A percentile compares a stretch with the other conserved stretches of the same genome.
These are phyloP conservation scores for Apiospora sp. DNA, from an alignment of 2,329 filamentous ascomycete genomes.

Conservation along the genomic window DNA sequence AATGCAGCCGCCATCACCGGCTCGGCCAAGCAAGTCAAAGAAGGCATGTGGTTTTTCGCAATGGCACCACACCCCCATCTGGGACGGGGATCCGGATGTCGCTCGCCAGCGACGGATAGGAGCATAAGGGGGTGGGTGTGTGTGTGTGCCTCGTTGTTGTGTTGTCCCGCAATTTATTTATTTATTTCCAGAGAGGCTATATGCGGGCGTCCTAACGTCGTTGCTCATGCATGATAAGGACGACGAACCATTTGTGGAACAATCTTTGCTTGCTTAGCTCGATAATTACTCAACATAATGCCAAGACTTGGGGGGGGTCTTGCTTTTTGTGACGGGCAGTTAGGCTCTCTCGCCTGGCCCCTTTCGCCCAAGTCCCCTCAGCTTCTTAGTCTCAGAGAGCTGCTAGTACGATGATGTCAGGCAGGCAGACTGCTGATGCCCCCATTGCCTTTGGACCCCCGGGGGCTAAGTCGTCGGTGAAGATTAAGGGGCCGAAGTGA, in stretches of 20 bases:
- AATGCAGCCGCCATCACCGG: not conserved
- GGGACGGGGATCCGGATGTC: not conserved
- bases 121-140: not conserved
- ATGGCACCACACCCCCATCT: not conserved
- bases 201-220: not conserved
- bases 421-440: not conserved
- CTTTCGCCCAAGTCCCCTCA: not conserved
- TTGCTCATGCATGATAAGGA: not conserved
- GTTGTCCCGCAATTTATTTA: not conserved
- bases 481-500: not conserved
- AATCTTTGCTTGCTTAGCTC: not conserved
- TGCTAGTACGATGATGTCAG: not conserved
- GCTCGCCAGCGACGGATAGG: not conserved
- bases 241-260: not conserved
- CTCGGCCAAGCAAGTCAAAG: not conserved
- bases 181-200: not conserved
- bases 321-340: not conserved
- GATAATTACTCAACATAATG: conserved; percentile 3
- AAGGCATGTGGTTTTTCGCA: conserved; percentile 19
- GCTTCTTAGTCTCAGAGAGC: not conserved
- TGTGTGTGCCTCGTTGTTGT: not conserved
- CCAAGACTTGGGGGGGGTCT: not conserved
- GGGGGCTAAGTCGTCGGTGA: not conserved
- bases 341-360: not conserved
- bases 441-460: not conserved